Conservation (phyloP, 2,329 filamentous ascomycete genomes). For the Huntiella bhutanensis region DNA sequence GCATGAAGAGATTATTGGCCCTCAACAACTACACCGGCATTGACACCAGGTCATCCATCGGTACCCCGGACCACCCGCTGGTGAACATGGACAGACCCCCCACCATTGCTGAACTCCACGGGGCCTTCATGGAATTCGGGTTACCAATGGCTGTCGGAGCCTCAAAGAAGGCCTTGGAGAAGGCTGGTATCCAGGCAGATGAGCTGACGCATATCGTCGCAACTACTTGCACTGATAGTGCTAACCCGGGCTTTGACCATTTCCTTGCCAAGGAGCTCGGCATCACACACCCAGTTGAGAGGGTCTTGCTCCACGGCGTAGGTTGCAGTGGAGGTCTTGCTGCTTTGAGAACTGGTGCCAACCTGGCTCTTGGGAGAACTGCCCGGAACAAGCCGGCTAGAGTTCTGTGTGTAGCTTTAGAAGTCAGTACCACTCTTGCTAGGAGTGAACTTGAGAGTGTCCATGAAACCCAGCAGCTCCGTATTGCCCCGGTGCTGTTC, state of each 20-base stretch:
- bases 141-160: conserved; percentile 38
- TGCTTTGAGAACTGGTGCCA: conserved; percentile 42
- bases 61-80: conserved; percentile 38
- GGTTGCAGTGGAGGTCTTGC: conserved; percentile 48
- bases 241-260: conserved; percentile 51
- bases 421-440: conserved; percentile 41
- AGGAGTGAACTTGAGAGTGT: conserved; percentile 48
- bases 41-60: conserved; percentile 42
- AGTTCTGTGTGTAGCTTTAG: conserved; percentile 45
- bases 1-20: conserved; percentile 41
- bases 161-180: conserved; percentile 33
- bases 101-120: conserved; percentile 35
- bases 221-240: conserved; percentile 50
- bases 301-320: conserved; percentile 45
- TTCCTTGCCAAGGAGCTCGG: conserved; percentile 41
- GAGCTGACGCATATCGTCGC: conserved; percentile 49
- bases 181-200: conserved; percentile 29
- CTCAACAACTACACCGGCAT: conserved; percentile 49
- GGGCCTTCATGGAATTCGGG: conserved; percentile 35
- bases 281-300: conserved; percentile 39
- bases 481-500: conserved; percentile 48
- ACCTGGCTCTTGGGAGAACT: conserved; percentile 43
- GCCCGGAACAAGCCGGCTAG: conserved; percentile 40
- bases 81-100: conserved; percentile 35
- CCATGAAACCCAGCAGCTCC: conserved; percentile 35